phyloP scores from a whole-genome alignment of 2,329 filamentous ascomycete species.

The Endocalyx cinctus region DNA sequence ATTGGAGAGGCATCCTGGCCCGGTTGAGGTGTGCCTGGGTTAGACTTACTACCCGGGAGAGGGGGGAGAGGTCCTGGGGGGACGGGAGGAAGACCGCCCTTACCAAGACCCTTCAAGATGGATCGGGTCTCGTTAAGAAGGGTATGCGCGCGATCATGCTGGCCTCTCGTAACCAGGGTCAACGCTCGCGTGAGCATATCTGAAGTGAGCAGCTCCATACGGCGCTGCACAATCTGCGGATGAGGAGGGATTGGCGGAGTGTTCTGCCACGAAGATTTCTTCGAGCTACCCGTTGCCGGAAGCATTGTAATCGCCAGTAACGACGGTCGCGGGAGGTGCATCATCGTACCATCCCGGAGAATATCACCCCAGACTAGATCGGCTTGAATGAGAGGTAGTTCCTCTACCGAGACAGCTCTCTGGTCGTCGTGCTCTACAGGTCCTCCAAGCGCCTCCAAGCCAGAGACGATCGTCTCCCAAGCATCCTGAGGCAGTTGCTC shows the following conservation, averaged over 20 bases:
- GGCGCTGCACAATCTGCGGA: constrained; percentile 87
- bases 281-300: constrained; percentile 59
- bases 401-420: constrained; percentile 80
- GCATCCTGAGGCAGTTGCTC: constrained; percentile 88
- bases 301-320: constrained; percentile 94
- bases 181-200: constrained; percentile 95
- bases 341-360: constrained; percentile 77
- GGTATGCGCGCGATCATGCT: constrained; percentile 91
- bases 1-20: constrained; percentile 40
- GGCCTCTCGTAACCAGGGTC: constrained; percentile 82
- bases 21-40: constrained; percentile 45
- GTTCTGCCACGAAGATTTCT: constrained; percentile 60
- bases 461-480: constrained; percentile 96
- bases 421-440: constrained; percentile 82
- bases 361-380: constrained; percentile 93
- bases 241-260: constrained; percentile 88
- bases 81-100: constrained; percentile 87
- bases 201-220: constrained; percentile 95
- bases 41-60: constrained; percentile 32
- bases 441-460: constrained; percentile 86
- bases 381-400: constrained; percentile 90
- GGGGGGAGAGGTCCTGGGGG: constrained; percentile 22
- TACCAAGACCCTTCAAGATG: constrained; percentile 92
- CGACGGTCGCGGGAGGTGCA: constrained; percentile 83
- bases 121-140: constrained; percentile 89